Percentiles rank a stretch among this genome's conserved stretches.
Conservation (phyloP, 768 basidiomycete species). For the Butyriboletus loyo region DNA sequence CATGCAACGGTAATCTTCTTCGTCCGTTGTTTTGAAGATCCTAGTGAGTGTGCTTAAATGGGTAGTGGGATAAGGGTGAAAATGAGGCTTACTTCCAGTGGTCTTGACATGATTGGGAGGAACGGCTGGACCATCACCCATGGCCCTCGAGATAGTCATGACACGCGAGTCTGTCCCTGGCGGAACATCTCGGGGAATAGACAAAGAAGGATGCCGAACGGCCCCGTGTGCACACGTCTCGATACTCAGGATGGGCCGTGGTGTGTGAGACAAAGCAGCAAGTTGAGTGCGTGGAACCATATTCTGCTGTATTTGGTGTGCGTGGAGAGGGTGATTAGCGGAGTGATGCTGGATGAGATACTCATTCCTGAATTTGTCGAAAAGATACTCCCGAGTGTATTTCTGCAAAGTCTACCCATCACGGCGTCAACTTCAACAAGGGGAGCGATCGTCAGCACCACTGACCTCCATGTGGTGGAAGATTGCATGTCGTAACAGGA, state of each 20-base stretch:
- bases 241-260: conserved; percentile 59
- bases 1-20: conserved; percentile 90
- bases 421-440: conserved; percentile 16
- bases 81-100: conserved; percentile 36
- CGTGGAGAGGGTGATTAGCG: conserved; percentile 38
- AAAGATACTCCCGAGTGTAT: conserved; percentile 80
- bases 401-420: conserved; percentile 71
- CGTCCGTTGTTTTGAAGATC: conserved; percentile 62
- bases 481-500: conserved; percentile 70
- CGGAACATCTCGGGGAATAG: conserved; percentile 46
- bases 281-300: conserved; percentile 34
- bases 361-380: conserved; percentile 70
- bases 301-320: conserved; percentile 44
- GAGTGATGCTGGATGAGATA: conserved; percentile 53
- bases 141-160: conserved; percentile 39
- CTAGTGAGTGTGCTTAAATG: conserved; percentile 32
- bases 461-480: conserved; percentile 88
- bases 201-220: conserved; percentile 44
- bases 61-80: conserved; percentile 5
- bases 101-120: conserved; percentile 31
- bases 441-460: conserved; percentile 13
- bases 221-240: conserved; percentile 51
- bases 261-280: conserved; percentile 32
- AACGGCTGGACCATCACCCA: conserved; percentile 34
- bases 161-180: conserved; percentile 44